phyloP scores from a whole-genome alignment of 2,329 filamentous ascomycete species.

The Pseudopyrenochaeta lycopersici region DNA sequence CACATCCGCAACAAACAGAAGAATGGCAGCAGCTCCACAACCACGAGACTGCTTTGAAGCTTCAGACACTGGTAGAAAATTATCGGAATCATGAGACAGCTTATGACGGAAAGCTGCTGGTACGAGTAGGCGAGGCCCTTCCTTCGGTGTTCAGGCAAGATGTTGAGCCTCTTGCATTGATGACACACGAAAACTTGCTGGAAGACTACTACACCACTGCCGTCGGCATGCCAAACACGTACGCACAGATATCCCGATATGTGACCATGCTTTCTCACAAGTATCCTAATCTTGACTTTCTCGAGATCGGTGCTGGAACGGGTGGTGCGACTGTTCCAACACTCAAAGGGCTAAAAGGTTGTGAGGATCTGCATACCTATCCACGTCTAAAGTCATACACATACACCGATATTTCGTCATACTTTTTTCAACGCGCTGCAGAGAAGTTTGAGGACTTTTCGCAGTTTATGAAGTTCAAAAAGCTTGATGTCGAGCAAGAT shows the following conservation, averaged over 20 bases:
- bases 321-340: conserved; percentile 22
- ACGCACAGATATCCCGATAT: conserved; percentile 21
- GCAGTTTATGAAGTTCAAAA: conserved; percentile 22
- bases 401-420: conserved; percentile 28
- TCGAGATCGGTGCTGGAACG: conserved; percentile 27
- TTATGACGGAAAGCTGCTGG: conserved; percentile 21
- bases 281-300: conserved; percentile 19
- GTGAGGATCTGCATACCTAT: conserved; percentile 5
- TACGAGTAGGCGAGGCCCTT: conserved; percentile 18
- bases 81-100: conserved; percentile 17
- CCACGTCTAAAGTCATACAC: conserved; percentile 22
- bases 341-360: conserved; percentile 11
- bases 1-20: conserved; percentile 20
- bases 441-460: conserved; percentile 17
- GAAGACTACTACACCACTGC: conserved; percentile 24
- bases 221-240: conserved; percentile 22
- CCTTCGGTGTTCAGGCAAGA: conserved; percentile 18
- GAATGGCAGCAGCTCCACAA: conserved; percentile 17
- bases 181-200: conserved; percentile 22
- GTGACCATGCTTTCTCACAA: conserved; percentile 20
- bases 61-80: conserved; percentile 10
- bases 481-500: conserved; percentile 32
- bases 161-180: conserved; percentile 19
- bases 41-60: conserved; percentile 5
- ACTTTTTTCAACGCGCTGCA: conserved; percentile 26